These are phyloP conservation scores for Lecanosticta acicola DNA, from an alignment of 2,329 filamentous ascomycete species.

Conservation along the genomic window DNA sequence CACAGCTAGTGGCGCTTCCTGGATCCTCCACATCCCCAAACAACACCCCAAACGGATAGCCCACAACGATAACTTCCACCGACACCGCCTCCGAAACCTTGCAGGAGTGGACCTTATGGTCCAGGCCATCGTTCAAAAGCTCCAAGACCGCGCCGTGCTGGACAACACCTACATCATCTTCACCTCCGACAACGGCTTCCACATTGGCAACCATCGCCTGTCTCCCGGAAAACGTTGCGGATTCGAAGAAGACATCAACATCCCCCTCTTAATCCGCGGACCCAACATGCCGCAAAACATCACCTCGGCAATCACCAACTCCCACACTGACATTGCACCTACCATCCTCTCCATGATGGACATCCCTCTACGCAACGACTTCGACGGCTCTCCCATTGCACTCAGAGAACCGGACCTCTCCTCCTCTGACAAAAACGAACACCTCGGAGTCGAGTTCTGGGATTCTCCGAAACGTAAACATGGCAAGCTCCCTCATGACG, in stretches of 20 bases:
- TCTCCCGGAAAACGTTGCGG: constrained; percentile 54
- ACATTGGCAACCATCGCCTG: constrained; percentile 55
- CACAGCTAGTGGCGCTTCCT: constrained; percentile 45
- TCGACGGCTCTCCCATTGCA: constrained; percentile 54
- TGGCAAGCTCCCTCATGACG: neutral
- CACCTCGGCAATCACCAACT: constrained; percentile 47
- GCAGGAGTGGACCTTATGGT: constrained; percentile 54
- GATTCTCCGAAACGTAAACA: constrained; percentile 3
- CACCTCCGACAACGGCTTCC: constrained; percentile 50
- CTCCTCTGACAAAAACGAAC: constrained; percentile 39
- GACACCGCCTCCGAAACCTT: constrained; percentile 47
- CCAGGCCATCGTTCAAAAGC: constrained; percentile 41
- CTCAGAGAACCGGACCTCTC: constrained; percentile 27
- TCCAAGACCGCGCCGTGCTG: constrained; percentile 37
- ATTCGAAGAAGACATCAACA: constrained; percentile 56
- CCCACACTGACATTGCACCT: constrained; percentile 60
- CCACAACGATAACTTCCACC: constrained; percentile 50
- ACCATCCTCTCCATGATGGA: constrained; percentile 48
- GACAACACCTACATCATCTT: constrained; percentile 55
- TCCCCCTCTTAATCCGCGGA: constrained; percentile 56
- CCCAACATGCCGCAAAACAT: constrained; percentile 47
- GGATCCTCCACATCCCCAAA: constrained; percentile 41
- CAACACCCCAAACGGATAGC: constrained; percentile 41
- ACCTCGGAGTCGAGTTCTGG: constrained; percentile 39
- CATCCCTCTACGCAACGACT: constrained; percentile 42